phyloP scores from a whole-genome alignment of 2,329 filamentous ascomycete species.

The Diaporthe longicolla region DNA sequence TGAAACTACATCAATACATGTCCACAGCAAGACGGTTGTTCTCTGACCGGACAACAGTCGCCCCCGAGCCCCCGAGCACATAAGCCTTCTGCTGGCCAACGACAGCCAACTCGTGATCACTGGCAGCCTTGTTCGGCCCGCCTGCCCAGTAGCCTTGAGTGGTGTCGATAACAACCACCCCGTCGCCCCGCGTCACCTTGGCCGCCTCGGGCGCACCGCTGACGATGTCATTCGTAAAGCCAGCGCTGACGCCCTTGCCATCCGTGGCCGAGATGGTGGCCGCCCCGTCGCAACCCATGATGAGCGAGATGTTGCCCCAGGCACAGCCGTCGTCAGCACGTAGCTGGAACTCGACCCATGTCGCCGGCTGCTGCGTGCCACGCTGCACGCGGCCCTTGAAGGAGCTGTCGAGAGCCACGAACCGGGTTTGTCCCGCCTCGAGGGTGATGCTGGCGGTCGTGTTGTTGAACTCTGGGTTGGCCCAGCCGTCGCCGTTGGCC shows the following conservation, averaged over 20 bases:
- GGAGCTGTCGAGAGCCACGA: conserved; percentile 2
- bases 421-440: background rate
- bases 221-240: conserved; percentile 49
- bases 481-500: conserved; percentile 17
- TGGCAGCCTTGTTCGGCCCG: conserved; percentile 54
- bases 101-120: conserved; percentile 51
- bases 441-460: conserved; percentile 11
- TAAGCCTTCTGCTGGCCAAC: conserved; percentile 52
- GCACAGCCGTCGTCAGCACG: conserved; percentile 53
- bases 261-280: conserved; percentile 55
- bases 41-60: conserved; percentile 16
- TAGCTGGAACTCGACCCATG: conserved; percentile 58
- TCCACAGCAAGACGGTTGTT: conserved; percentile 19
- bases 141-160: conserved; percentile 57
- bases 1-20: conserved; percentile 1
- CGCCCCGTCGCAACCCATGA: conserved; percentile 57
- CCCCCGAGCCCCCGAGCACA: conserved; percentile 49
- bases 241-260: conserved; percentile 53
- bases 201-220: conserved; percentile 51
- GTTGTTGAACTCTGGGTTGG: conserved; percentile 22
- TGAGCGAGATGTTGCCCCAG: conserved; percentile 55
- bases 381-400: conserved; percentile 49
- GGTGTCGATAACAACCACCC: conserved; percentile 51
- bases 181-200: conserved; percentile 51
- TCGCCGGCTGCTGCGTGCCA: conserved; percentile 53